Evolutionary conservation across 805 yeast genomes (phyloP), one percentile per base, ranked within the genome.

Genomic region (Ogataea allantospora): DNA sequence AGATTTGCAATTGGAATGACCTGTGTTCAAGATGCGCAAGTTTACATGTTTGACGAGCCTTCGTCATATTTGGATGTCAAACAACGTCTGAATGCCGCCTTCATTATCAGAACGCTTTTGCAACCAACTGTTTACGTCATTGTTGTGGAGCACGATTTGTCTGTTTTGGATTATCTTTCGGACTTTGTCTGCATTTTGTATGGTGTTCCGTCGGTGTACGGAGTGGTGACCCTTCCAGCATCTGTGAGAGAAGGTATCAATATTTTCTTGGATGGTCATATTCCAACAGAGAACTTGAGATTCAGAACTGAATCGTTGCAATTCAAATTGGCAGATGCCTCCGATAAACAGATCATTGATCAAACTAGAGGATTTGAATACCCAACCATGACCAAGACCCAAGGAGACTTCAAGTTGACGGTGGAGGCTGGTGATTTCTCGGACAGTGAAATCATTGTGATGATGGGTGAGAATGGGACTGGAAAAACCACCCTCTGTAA

Each of bases 401-500:
- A 89, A 72, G 99, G 99, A 60, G 97, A 89, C 66, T 93, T 93
- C 84, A 80, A 78, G 59, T 74, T 93, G 62, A 71, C 67, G 42
- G 83, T 93, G 44, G 83, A 86, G 58, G 58, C 77, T 30, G 99
- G 99, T 68, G 89, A 83, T 42, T 93, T 91, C 68, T 82, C 95
- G 40, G 95, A 93, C 65, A 86, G 96, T 28, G 99, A 93, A 71
- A 93, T 93, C 55, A 75, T 93, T 57, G 99, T 93, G 41, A 87
- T 93, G 96, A 91, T 93, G 95, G 99, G 99, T 63, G 99, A 93
- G 70, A 93, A 93, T 66, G 99, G 99, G 71, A 93, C 99, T 13
- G 99, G 99, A 73, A 93, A 93, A 71, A 93, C 99, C 27, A 93
- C 99, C 11, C 82, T 93, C 72, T 91, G 97, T 77, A 86, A 84